These are phyloP conservation scores for Zygotorulaspora chibaensis DNA, from an alignment of 805 yeast species.

Conservation along the genomic window DNA sequence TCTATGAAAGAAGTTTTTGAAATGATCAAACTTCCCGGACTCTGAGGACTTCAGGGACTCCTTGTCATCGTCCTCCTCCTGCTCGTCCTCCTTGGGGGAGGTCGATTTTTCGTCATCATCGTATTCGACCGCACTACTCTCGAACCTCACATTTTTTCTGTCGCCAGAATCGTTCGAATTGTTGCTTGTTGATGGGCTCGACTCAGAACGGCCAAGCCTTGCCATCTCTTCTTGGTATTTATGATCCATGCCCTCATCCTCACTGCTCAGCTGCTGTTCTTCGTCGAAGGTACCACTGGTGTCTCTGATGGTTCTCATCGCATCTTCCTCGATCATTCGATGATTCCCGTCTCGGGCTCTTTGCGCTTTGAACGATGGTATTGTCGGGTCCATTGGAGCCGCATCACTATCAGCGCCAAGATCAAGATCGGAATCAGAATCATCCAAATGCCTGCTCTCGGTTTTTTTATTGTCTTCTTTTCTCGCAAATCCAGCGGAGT, in stretches of 20 bases:
- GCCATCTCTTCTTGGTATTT: constrained; percentile 9
- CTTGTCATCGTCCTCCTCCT: background rate
- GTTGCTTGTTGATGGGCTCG: constrained; percentile 4
- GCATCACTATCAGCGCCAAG: background rate
- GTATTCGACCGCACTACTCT: constrained; percentile 5
- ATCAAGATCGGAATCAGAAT: constrained; percentile 15
- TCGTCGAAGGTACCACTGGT: constrained; percentile 17
- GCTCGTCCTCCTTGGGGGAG: constrained; percentile 1
- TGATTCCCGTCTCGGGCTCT: background rate
- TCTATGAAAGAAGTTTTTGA: constrained; percentile 21
- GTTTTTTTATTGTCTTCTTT: background rate
- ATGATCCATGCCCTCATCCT: constrained; percentile 7
- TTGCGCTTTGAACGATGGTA: constrained; percentile 14
- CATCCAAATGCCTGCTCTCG: constrained; percentile 3
- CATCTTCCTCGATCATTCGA: constrained; percentile 20
- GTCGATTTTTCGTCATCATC: constrained; percentile 3
- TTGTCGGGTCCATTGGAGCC: background rate
- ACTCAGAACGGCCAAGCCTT: constrained; percentile 5
- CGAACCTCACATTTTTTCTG: constrained; percentile 13
- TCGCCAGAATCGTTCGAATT: constrained; percentile 6
- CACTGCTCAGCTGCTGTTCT: constrained; percentile 8
- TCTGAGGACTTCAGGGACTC: constrained; percentile 1
- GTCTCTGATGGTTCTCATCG: constrained; percentile 18
- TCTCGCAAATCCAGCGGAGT: background rate
- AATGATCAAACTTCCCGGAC: constrained; percentile 20